Conservation (phyloP, 2,329 filamentous ascomycete species). For the Venturia asperata region DNA sequence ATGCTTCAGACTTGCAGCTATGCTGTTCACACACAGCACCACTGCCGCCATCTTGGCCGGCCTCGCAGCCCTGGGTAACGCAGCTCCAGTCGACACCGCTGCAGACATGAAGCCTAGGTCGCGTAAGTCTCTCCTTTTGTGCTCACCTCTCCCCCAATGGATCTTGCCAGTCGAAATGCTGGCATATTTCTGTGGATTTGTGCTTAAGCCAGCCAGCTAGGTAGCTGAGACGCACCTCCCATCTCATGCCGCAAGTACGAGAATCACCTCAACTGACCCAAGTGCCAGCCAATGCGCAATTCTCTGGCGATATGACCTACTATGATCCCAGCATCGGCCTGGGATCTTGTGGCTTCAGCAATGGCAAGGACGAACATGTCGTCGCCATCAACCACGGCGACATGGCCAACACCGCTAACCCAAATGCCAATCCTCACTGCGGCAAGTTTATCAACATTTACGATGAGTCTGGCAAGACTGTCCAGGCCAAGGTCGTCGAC, state of each 20-base stretch:
- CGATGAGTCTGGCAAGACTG: not conserved
- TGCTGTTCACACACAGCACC: not conserved
- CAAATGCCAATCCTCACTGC: conserved; percentile 27
- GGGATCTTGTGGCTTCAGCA: conserved; percentile 20
- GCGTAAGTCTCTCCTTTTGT: not conserved
- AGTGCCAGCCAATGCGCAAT: not conserved
- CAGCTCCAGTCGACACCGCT: conserved; percentile 7
- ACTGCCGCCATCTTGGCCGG: not conserved
- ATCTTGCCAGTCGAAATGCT: not conserved
- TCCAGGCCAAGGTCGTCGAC: conserved; percentile 15
- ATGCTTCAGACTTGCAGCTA: not conserved
- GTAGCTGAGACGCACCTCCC: not conserved
- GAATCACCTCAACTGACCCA: not conserved
- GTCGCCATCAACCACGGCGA: conserved; percentile 23
- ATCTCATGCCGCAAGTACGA: not conserved
- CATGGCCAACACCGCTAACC: conserved; percentile 24
- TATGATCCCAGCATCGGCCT: conserved; percentile 17
- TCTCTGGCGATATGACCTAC: conserved; percentile 21
- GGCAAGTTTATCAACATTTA: conserved; percentile 22
- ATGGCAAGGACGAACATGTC: conserved; percentile 21
- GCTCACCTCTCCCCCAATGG: not conserved
- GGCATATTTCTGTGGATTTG: not conserved
- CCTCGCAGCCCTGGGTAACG: not conserved
- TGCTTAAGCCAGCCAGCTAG: not conserved
- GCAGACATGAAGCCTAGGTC: not conserved